Percentiles rank a stretch among this genome's conserved stretches.
These are phyloP conservation scores for Thelonectria blattea DNA, from an alignment of 2,329 filamentous ascomycete species.

Conservation along the genomic window DNA sequence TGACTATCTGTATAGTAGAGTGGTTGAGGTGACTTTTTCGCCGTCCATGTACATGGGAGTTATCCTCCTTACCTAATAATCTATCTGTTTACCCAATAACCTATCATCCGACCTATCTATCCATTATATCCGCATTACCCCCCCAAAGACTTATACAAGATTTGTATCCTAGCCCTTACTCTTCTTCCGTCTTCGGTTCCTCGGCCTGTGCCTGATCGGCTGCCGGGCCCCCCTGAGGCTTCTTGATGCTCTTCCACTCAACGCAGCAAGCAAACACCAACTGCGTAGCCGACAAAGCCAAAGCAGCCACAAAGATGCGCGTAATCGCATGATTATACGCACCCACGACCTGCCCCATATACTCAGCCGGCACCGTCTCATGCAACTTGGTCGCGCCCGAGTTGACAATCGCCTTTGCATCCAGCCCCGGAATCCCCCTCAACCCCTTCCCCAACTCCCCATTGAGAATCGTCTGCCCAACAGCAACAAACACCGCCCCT, in stretches of 20 bases:
- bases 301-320: constrained; percentile 66
- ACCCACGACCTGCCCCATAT: constrained; percentile 58
- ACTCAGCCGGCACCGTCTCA: constrained; percentile 54
- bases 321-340: constrained; percentile 72
- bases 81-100: neutral
- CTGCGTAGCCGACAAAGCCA: constrained; percentile 61
- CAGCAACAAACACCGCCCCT: constrained; percentile 63
- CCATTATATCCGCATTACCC: neutral
- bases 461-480: constrained; percentile 61
- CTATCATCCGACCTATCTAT: neutral
- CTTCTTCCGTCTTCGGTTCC: constrained; percentile 19
- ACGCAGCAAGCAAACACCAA: constrained; percentile 64
- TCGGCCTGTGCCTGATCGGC: neutral
- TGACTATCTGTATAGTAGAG: constrained; percentile 11
- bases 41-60: neutral
- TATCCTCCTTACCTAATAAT: too few species aligned
- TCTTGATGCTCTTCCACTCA: constrained; percentile 74
- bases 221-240: constrained; percentile 36
- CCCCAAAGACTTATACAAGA: neutral
- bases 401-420: constrained; percentile 50
- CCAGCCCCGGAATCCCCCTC: constrained; percentile 49
- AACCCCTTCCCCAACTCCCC: constrained; percentile 51
- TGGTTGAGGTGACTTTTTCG: neutral
- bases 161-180: constrained; percentile 10
- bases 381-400: constrained; percentile 67